Evolutionary conservation across 257 asterid genomes (phyloP).

Genomic region (Fraxinus americana): DNA sequence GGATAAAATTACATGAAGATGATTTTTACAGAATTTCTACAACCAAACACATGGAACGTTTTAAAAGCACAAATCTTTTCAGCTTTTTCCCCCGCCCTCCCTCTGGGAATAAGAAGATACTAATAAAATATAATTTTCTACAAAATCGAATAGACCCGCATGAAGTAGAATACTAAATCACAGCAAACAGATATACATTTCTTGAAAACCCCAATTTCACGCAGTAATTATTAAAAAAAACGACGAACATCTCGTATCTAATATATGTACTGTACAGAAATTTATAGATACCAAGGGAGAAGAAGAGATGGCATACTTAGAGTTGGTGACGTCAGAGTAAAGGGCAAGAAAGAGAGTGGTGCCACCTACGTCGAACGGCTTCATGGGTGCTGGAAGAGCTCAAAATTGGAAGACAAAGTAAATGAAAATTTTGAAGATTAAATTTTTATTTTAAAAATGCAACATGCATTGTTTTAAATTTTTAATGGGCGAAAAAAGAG

Average conservation of each 20-base stretch:
- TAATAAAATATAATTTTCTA: not conserved
- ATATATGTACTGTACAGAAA: not conserved
- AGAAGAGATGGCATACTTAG: constrained; percentile 53
- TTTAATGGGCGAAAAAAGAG: not conserved
- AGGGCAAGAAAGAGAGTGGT: constrained; percentile 69
- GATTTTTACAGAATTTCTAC: not conserved
- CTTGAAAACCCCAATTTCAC: not conserved
- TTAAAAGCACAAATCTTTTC: not conserved
- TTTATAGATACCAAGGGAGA: not conserved
- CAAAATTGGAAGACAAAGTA: not conserved
- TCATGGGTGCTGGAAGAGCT: constrained; percentile 46
- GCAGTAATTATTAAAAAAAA: not conserved
- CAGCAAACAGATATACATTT: not conserved
- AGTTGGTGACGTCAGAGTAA: constrained; percentile 77
- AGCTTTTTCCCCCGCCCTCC: not conserved
- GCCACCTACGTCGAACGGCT: constrained; percentile 67
- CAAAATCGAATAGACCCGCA: not conserved
- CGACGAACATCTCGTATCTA: not conserved
- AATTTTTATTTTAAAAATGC: not conserved
- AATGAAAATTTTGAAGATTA: not conserved
- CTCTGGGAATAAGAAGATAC: not conserved
- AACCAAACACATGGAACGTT: not conserved
- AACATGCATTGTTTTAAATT: constrained; percentile 9
- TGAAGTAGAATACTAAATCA: not conserved
- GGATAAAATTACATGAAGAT: not conserved